Evolutionary conservation across 495 filamentous ascomycete genomes (phyloP).

Genomic region (Hyphodiscus hymeniophilus): DNA sequence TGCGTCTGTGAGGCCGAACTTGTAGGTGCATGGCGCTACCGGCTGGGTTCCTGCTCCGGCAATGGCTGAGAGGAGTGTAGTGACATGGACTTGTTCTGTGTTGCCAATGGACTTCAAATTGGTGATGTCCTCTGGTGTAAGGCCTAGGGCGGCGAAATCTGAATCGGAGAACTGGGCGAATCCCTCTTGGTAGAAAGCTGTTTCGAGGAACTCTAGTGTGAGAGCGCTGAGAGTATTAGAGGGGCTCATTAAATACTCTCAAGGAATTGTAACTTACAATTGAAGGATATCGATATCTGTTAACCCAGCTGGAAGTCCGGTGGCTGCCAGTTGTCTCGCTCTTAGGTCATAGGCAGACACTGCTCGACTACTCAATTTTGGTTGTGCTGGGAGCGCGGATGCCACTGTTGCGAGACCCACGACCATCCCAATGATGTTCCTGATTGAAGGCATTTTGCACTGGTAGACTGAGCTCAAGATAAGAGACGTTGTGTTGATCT

Average conservation of each 20-base stretch:
- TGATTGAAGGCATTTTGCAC: conserved; percentile 34
- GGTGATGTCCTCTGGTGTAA: conserved; percentile 38
- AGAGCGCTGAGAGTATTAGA: conserved; percentile 24
- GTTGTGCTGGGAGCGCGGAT: conserved; percentile 35
- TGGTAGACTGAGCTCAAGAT: conserved; percentile 27
- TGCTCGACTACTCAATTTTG: conserved; percentile 34
- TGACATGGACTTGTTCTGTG: conserved; percentile 51
- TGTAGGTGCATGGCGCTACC: conserved; percentile 47
- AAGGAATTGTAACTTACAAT: conserved; percentile 44
- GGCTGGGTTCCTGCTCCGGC: conserved; percentile 37
- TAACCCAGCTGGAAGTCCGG: conserved; percentile 37
- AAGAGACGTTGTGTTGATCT: too few relatives aligned
- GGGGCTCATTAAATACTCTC: too few relatives aligned
- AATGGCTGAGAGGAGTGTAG: conserved; percentile 45
- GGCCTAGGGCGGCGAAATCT: conserved; percentile 45
- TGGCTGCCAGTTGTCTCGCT: conserved; percentile 45
- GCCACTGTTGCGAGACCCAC: conserved; percentile 37
- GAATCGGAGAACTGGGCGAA: conserved; percentile 44
- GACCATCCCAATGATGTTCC: conserved; percentile 30
- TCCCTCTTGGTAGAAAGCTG: conserved; percentile 46
- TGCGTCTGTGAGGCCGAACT: conserved; percentile 44
- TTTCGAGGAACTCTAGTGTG: conserved; percentile 42
- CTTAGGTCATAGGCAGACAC: conserved; percentile 34
- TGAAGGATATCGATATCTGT: conserved; percentile 60
- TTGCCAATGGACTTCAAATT: conserved; percentile 41